Evolutionary conservation across 2,329 filamentous ascomycete species (phyloP).

Genomic region (Aspergillus ochraceoroseus): DNA sequence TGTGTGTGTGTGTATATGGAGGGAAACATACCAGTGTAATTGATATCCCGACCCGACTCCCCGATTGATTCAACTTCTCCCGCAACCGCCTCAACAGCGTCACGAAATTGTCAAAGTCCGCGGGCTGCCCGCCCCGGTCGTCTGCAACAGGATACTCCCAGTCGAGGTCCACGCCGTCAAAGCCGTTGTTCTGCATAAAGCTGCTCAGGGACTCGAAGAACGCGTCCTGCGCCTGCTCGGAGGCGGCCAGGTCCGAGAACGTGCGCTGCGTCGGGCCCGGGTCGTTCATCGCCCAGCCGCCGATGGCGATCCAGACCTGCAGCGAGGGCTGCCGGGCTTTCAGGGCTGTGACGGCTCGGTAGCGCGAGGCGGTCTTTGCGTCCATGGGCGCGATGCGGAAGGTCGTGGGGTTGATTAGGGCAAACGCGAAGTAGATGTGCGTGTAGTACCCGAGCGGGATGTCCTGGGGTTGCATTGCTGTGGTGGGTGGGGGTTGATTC

Average conservation of each 20-base stretch:
- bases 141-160: conserved; percentile 19
- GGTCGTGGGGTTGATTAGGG: conserved; percentile 39
- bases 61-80: conserved; percentile 2
- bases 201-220: conserved; percentile 17
- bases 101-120: conserved; percentile 13
- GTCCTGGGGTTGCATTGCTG: conserved; percentile 16
- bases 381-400: conserved; percentile 30
- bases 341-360: conserved; percentile 28
- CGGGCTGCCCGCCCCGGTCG: conserved; percentile 11
- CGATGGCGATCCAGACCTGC: conserved; percentile 25
- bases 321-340: conserved; percentile 27
- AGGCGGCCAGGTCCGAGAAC: conserved; percentile 20
- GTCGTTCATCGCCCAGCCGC: conserved; percentile 26
- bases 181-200: conserved; percentile 12
- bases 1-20: too few species aligned
- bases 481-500: not conserved
- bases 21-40: conserved; percentile 13
- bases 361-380: conserved; percentile 16
- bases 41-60: conserved; percentile 5
- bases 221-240: conserved; percentile 8
- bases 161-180: conserved; percentile 18
- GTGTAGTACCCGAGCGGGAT: conserved; percentile 24
- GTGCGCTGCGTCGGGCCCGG: conserved; percentile 17
- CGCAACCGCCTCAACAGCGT: conserved; percentile 9
- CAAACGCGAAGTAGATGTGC: conserved; percentile 43